Conservation (phyloP, 441 rosid genomes). For the Pelargonium australe region DNA sequence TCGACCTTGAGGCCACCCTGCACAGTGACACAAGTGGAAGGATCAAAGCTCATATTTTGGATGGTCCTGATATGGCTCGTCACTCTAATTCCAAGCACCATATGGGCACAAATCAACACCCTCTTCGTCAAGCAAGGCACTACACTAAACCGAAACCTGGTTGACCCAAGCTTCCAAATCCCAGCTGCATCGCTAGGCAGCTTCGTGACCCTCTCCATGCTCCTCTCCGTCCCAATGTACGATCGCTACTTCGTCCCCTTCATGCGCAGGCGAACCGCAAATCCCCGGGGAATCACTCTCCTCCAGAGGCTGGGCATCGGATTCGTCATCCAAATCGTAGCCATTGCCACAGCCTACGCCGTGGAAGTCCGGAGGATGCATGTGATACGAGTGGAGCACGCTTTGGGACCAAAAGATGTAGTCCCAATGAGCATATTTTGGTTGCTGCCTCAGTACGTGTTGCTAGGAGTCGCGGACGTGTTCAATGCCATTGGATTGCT, state of each 20-base stretch:
- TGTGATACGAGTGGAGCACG: slow-evolving; percentile 45
- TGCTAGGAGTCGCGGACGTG: slow-evolving; percentile 79
- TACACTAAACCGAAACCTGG: slow-evolving; percentile 46
- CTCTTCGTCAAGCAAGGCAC: slow-evolving; percentile 83
- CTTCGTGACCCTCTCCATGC: slow-evolving; percentile 67
- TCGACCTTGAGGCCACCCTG: slow-evolving; percentile 45
- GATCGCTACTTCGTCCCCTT: slow-evolving; percentile 31
- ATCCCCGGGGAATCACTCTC: slow-evolving; percentile 75
- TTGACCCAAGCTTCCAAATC: slow-evolving; percentile 45
- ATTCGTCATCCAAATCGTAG: slow-evolving; percentile 43
- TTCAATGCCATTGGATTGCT: slow-evolving; percentile 67
- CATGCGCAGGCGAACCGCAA: slow-evolving; percentile 38
- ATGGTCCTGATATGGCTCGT: slow-evolving; percentile 62
- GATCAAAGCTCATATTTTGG: slow-evolving; percentile 73
- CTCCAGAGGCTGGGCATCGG: slow-evolving; percentile 81
- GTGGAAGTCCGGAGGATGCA: slow-evolving; percentile 42
- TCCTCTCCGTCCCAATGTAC: slow-evolving; percentile 57
- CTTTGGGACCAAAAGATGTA: slow-evolving; percentile 34
- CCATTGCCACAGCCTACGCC: slow-evolving; percentile 55
- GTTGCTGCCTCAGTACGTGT: slow-evolving; percentile 69
- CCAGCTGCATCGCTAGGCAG: slow-evolving; percentile 63
- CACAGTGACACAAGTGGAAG: slow-evolving; percentile 77
- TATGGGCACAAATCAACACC: slow-evolving; percentile 61
- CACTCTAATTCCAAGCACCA: slow-evolving; percentile 66
- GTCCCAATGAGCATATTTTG: slow-evolving; percentile 58